A percentile compares a stretch with the other conserved stretches of the same genome.
Conservation (phyloP, 2,329 filamentous ascomycete species). For the Hypoxylon sp. region DNA sequence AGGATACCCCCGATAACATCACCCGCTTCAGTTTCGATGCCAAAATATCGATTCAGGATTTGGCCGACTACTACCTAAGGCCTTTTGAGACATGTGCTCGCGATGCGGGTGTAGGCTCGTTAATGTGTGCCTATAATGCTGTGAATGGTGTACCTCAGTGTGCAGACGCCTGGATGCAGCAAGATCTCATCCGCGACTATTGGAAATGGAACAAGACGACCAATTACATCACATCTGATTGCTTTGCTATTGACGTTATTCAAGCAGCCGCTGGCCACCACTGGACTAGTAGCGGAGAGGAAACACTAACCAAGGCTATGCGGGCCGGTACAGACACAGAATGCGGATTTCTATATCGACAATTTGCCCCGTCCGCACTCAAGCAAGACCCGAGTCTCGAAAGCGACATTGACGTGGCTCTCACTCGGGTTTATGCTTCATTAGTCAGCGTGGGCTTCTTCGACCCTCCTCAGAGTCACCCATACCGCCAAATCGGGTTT, state of each 20-base stretch:
- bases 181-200: conserved; percentile 4
- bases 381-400: conserved; percentile 9
- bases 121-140: conserved; percentile 18
- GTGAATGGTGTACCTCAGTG: conserved; percentile 15
- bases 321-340: conserved; percentile 6
- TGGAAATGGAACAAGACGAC: conserved; percentile 12
- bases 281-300: conserved; percentile 7
- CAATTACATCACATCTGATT: conserved; percentile 12
- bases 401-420: conserved; percentile 2
- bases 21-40: conserved; percentile 17
- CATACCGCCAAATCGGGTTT: conserved; percentile 13
- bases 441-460: conserved; percentile 4
- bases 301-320: conserved; percentile 2
- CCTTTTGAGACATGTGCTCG: conserved; percentile 13
- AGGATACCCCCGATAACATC: conserved; percentile 4
- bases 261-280: conserved; percentile 9
- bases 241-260: conserved; percentile 11
- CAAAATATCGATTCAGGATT: conserved; percentile 4
- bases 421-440: conserved; percentile 4
- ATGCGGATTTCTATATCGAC: conserved; percentile 6
- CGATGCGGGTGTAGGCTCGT: conserved; percentile 8
- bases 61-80: conserved; percentile 11
- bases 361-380: conserved; percentile 4
- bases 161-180: conserved; percentile 6
- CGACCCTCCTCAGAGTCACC: neutral